Evolutionary conservation across 2,329 filamentous ascomycete genomes (phyloP).

Genomic region (Emmonsiellopsis sp.): DNA sequence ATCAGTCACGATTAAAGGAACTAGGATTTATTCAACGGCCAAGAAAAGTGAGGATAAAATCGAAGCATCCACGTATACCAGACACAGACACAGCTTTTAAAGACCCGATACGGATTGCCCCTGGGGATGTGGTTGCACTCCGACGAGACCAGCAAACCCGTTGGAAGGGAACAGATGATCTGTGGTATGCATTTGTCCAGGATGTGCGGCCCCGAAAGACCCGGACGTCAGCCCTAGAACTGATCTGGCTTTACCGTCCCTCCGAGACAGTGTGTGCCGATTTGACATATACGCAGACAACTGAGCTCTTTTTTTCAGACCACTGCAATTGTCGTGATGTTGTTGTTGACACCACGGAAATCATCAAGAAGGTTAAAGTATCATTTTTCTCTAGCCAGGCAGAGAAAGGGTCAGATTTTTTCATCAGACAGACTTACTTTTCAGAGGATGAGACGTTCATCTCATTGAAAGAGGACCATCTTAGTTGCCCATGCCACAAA

Average conservation of each 20-base stretch:
- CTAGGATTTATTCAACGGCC: slow-evolving; percentile 6
- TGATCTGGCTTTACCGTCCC: slow-evolving; percentile 67
- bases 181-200: slow-evolving; percentile 68
- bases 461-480: slow-evolving; percentile 47
- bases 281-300: slow-evolving; percentile 58
- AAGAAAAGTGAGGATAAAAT: slow-evolving; percentile 2
- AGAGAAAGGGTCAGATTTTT: slow-evolving; percentile 42
- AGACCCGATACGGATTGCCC: slow-evolving; percentile 31
- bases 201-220: slow-evolving; percentile 28
- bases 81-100: slow-evolving; percentile 12
- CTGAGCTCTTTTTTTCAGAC: slow-evolving; percentile 69
- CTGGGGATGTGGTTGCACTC: slow-evolving; percentile 44
- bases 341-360: slow-evolving; percentile 45
- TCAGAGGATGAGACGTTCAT: slow-evolving; percentile 53
- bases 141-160: slow-evolving; percentile 39
- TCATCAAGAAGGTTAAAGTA: slow-evolving; percentile 50
- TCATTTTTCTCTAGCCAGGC: slow-evolving; percentile 46
- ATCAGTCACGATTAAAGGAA: slow-evolving; percentile 2
- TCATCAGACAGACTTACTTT: slow-evolving; percentile 63
- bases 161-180: slow-evolving; percentile 47
- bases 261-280: slow-evolving; percentile 60
- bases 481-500: slow-evolving; percentile 40
- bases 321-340: slow-evolving; percentile 60
- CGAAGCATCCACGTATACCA: not conserved
- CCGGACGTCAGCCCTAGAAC: slow-evolving; percentile 44